Conservation (phyloP, 2,329 filamentous ascomycete species). For the Ilyonectria sp. region DNA sequence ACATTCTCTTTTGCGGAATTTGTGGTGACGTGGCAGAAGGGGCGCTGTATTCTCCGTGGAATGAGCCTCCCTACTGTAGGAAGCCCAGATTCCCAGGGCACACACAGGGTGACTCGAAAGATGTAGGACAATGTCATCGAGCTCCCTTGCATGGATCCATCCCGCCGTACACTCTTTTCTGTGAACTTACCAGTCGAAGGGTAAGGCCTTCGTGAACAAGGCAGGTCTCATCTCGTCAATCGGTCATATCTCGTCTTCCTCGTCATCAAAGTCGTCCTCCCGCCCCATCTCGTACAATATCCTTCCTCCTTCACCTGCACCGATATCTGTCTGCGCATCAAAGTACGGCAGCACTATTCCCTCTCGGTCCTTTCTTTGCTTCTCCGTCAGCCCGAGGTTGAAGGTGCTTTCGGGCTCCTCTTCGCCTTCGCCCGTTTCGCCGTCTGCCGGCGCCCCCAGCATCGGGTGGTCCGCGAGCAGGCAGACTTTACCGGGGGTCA, state of each 20-base stretch:
- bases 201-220: too few species aligned
- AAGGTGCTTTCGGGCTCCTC: conserved; percentile 83
- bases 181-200: neutral
- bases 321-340: conserved; percentile 89
- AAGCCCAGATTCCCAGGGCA: neutral
- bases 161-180: neutral
- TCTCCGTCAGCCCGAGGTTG: conserved; percentile 88
- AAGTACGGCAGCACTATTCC: conserved; percentile 95
- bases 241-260: conserved; percentile 88
- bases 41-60: neutral
- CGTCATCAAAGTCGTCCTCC: conserved; percentile 97
- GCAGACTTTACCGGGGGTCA: conserved; percentile 57
- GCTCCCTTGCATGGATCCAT: neutral
- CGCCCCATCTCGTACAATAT: conserved; percentile 97
- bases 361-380: conserved; percentile 88
- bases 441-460: conserved; percentile 67
- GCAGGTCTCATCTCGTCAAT: neutral
- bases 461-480: conserved; percentile 84
- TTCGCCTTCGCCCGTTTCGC: conserved; percentile 58
- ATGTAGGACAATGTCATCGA: neutral
- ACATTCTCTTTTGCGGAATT: neutral
- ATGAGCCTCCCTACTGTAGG: neutral
- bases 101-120: neutral
- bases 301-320: conserved; percentile 86
- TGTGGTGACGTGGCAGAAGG: neutral